These are phyloP conservation scores for Colletotrichum falcatum DNA, from an alignment of 2,329 filamentous ascomycete species.

Conservation along the genomic window DNA sequence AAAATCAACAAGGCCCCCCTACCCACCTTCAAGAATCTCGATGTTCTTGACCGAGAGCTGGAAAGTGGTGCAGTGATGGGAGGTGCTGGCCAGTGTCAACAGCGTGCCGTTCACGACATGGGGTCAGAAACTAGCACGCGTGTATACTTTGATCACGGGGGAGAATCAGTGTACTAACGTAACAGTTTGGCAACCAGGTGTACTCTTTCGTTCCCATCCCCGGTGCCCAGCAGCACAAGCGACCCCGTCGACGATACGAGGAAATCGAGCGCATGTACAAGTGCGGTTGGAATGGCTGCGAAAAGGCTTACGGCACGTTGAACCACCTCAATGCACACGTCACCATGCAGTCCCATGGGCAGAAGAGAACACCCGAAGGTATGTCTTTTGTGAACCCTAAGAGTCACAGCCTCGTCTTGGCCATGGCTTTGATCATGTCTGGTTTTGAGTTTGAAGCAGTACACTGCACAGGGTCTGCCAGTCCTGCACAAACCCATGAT, in stretches of 20 bases:
- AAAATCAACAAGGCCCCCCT: background rate
- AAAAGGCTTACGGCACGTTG: slow-evolving; percentile 97
- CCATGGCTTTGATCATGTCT: background rate
- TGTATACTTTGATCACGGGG: background rate
- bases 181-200: slow-evolving; percentile 68
- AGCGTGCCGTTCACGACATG: too few relatives aligned
- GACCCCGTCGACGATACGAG: slow-evolving; percentile 91
- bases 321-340: slow-evolving; percentile 99
- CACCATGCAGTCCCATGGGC: slow-evolving; percentile 97
- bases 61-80: background rate
- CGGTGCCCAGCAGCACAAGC: slow-evolving; percentile 96
- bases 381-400: slow-evolving; percentile 53
- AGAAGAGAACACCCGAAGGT: slow-evolving; percentile 98
- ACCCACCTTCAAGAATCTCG: too few relatives aligned
- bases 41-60: too few relatives aligned
- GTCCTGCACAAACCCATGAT: background rate
- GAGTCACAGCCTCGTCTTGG: background rate
- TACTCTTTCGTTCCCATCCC: slow-evolving; percentile 99
- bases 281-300: slow-evolving; percentile 97
- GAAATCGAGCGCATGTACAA: slow-evolving; percentile 99
- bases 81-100: background rate
- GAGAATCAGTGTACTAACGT: slow-evolving; percentile 39
- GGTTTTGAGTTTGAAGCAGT: background rate
- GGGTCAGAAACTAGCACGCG: slow-evolving; percentile 9
- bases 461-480: background rate